Evolutionary conservation across 148 eudicot genomes (phyloP).

Genomic region (Chenopodium formosanum): DNA sequence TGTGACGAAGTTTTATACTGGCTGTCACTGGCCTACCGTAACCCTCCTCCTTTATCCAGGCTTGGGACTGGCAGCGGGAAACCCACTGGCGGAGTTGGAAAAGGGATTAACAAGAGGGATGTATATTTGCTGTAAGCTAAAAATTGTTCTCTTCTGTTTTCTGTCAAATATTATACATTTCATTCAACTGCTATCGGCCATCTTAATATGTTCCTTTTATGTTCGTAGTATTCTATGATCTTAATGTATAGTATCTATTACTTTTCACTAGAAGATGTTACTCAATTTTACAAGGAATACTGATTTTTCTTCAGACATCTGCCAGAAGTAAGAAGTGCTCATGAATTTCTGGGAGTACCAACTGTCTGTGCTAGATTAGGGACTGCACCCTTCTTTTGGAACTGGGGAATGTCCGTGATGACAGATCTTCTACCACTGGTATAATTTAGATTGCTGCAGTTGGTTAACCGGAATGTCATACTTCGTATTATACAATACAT

Average conservation of each 20-base stretch:
- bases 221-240: neutral
- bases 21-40: no score
- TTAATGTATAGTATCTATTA: neutral
- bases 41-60: no score
- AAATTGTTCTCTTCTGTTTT: neutral
- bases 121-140: slow-evolving; percentile 87
- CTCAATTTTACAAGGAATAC: neutral
- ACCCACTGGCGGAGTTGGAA: no score
- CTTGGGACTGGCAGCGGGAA: no score
- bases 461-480: neutral
- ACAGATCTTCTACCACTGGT: slow-evolving; percentile 72
- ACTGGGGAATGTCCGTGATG: slow-evolving; percentile 92
- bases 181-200: neutral
- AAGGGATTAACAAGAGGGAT: slow-evolving; percentile 74
- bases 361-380: slow-evolving; percentile 98
- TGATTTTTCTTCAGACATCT: slow-evolving; percentile 58
- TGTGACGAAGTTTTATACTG: no score
- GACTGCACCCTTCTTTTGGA: slow-evolving; percentile 94
- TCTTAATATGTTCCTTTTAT: neutral
- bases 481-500: neutral
- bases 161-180: neutral
- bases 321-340: slow-evolving; percentile 83
- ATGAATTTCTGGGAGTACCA: slow-evolving; percentile 77
- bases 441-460: slow-evolving; percentile 19
- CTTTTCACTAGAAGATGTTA: neutral